Evolutionary conservation across 495 filamentous ascomycete species (phyloP).

Genomic region (Chaetomium tenue): DNA sequence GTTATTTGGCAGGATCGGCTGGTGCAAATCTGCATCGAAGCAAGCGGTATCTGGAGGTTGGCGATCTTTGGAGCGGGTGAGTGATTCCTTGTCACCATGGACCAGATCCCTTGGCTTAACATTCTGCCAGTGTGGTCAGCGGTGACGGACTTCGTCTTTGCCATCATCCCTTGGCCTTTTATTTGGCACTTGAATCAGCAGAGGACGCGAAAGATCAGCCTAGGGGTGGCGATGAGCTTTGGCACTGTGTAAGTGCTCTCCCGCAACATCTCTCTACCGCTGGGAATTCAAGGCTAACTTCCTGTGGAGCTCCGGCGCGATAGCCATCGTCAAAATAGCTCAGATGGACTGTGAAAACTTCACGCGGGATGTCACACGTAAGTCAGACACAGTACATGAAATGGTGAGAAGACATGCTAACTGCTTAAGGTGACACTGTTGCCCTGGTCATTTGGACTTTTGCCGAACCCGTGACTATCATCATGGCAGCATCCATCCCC

Average conservation of each 20-base stretch:
- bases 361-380: constrained; percentile 4
- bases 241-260: constrained; percentile 27
- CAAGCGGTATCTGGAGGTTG: background rate
- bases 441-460: constrained; percentile 18
- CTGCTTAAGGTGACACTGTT: constrained; percentile 4
- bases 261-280: background rate
- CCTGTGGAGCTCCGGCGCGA: background rate
- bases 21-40: background rate
- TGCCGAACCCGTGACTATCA: constrained; percentile 19
- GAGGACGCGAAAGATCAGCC: constrained; percentile 28
- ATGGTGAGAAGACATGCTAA: background rate
- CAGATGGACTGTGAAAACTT: constrained; percentile 9
- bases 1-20: background rate
- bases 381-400: background rate
- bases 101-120: background rate
- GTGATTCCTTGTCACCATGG: background rate
- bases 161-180: constrained; percentile 32
- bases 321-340: constrained; percentile 2
- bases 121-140: constrained; percentile 14
- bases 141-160: constrained; percentile 15
- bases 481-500: constrained; percentile 20
- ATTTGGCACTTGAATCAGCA: constrained; percentile 31
- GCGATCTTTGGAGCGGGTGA: background rate
- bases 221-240: constrained; percentile 32
- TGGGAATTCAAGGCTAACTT: background rate